Conservation (phyloP, 106 monocot species). For the Apostasia shenzhenica region DNA sequence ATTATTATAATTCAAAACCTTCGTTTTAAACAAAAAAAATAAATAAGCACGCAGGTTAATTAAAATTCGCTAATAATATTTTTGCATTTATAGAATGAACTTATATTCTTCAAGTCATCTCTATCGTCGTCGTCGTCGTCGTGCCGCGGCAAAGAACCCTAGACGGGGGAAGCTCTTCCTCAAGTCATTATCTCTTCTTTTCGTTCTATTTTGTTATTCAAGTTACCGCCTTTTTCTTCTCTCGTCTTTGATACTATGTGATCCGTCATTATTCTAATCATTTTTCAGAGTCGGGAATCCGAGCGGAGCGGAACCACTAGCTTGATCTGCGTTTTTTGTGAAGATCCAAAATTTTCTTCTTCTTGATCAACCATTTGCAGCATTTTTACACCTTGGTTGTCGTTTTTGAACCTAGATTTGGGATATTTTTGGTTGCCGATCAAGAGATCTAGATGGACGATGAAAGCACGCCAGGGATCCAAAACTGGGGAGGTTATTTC, state of each 20-base stretch:
- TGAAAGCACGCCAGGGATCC: slow-evolving; percentile 37
- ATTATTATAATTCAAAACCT: too few relatives aligned
- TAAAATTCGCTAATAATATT: too few relatives aligned
- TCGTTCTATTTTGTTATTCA: not conserved
- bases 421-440: too few relatives aligned
- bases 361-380: not conserved
- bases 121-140: too few relatives aligned
- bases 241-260: not conserved
- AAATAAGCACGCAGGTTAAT: too few relatives aligned
- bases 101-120: too few relatives aligned
- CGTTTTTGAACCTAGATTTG: too few relatives aligned
- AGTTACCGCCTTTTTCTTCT: not conserved
- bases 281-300: not conserved
- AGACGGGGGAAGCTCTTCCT: slow-evolving; percentile 15
- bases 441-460: slow-evolving; percentile 38
- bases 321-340: too few relatives aligned
- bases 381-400: not conserved
- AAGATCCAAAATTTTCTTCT: not conserved
- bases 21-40: too few relatives aligned
- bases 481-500: slow-evolving; percentile 54
- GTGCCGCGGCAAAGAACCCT: slow-evolving; percentile 32
- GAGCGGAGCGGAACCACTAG: not conserved
- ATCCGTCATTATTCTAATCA: not conserved
- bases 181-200: slow-evolving; percentile 14
- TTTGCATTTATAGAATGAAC: too few relatives aligned